Evolutionary conservation across 371 early-diverging fungal species (phyloP), one percentile per base, ranked within the genome.

Genomic region (Nosema bombycis): DNA sequence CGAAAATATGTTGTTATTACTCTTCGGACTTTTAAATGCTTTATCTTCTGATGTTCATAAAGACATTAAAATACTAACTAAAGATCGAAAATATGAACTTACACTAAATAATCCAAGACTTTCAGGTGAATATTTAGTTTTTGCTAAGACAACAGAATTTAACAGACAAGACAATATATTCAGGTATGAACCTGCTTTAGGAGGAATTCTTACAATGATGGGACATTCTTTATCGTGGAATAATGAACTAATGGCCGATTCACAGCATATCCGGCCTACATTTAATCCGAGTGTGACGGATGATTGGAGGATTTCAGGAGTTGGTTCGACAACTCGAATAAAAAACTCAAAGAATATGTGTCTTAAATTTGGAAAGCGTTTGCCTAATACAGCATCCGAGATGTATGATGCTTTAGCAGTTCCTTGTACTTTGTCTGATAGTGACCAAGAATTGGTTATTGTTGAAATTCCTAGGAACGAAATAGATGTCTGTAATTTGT

Each of bases 1-100:
- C 33, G 37, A 24, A 23, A 34, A 4, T 24, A 6, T 28, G 33
- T n/a, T 37, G 32, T 30, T 66, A 4, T 24, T 36, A 12, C 21
- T 69, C 38, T 54, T 34, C 1, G 12, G 12, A 32, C 15, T 66
- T 32, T 66, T 38, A 12, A 32, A 21, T n/a, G 33, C 67, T 23
- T 24, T 38, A 2, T 34, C 33, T 23, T 3, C 33, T 37, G 33
- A 24, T 54, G 2, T 28, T 10, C 69, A 54, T 21, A 21, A 1
- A 46, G 1, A 54, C 55, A 46, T 69, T 26, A 69, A 54, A 28
- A 54, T 69, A 34, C 24, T 69, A 37, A 54, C 69, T 4, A 54
- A 54, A 30, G 55, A 69, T 24, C 21, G 54, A 28, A 55, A 46
- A 32, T 54, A 23, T 21, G 69, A 69, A 69, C 23, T 69, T n/a